Evolutionary conservation across 805 yeast genomes (phyloP), one percentile per base, ranked within the genome.

Genomic region (Sugiyamaella valdiviana): DNA sequence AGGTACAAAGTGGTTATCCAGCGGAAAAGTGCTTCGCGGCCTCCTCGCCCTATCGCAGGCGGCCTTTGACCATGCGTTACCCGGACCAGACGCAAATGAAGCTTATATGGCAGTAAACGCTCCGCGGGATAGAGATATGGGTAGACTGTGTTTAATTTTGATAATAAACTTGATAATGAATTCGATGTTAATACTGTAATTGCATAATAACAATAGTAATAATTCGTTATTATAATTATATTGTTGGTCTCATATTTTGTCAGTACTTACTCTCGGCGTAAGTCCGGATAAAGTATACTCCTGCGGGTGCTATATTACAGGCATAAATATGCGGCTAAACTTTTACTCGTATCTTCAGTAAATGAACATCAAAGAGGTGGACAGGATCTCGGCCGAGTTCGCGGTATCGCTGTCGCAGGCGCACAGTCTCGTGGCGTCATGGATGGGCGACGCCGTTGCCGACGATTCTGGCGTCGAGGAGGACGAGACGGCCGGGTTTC

Each of bases 381-480:
- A 51, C 23, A 45, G 45, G 26, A 48, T 60, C 35, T 46, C 58
- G 12, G 58, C 62, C 5, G 57, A 57, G 45, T 60, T 56, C 38
- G 58, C 63, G 9, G 61, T 60, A 22, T 60, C 64, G 5, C 51
- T 60, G 6, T 51, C 50, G 24, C 53, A 54, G 32, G 49, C 64
- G 4, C 35, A 45, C 14, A 39, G 44, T 12, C 51, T 61, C 10
- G 55, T 60, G 9, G 45, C 53, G 10, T 57, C 63, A 21, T 61
- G 64, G 64, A 48, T 60, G 16, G 48, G 46, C 15, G 47, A 24
- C 5, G 46, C 44, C 19, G 48, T 14, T 15, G 42, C 19, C 3
- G 44, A 43, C 14, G 51, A 36, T 12, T 36, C 36, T 9, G 21
- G 21, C 7, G 44, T 26, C 10, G 40, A 22, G 2, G 36, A 45